These are phyloP conservation scores for Rhizophora mangle DNA, from an alignment of 345 rosid species.

Conservation along the genomic window DNA sequence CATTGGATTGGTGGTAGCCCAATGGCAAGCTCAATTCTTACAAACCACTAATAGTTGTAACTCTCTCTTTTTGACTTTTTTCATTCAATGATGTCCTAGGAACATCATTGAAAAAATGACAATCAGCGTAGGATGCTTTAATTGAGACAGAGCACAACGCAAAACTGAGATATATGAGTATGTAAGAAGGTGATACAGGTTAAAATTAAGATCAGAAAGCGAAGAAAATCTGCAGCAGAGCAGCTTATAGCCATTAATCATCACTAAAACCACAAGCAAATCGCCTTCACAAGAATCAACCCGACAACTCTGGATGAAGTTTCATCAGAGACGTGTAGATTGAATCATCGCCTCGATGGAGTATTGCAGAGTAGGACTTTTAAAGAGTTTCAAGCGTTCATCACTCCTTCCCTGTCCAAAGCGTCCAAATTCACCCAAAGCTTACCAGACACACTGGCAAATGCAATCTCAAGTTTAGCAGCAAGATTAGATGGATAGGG, in stretches of 20 bases:
- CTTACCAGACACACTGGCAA: neutral
- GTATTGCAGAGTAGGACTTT: no score
- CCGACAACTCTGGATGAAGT: neutral
- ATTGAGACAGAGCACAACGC: no score
- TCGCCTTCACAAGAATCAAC: slow-evolving; percentile 2
- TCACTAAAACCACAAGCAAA: neutral
- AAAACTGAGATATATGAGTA: neutral
- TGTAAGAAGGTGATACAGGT: neutral
- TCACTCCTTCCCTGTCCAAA: slow-evolving; percentile 30
- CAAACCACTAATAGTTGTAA: no score
- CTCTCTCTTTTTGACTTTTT: neutral
- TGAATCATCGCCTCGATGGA: no score
- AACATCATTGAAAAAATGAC: slow-evolving; percentile 2
- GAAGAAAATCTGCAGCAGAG: slow-evolving; percentile 4
- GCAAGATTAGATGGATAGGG: neutral
- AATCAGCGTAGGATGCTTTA: neutral
- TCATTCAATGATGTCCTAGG: neutral
- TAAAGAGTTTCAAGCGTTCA: no score
- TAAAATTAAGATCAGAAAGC: slow-evolving; percentile 2
- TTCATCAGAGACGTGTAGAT: neutral
- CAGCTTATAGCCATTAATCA: slow-evolving; percentile 13
- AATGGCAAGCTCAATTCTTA: no score
- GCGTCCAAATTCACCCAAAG: slow-evolving; percentile 1
- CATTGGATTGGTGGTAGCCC: no score
- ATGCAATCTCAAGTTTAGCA: neutral